These are phyloP conservation scores for Epichloe aotearoae DNA, from an alignment of 2,329 filamentous ascomycete genomes.

Conservation along the genomic window DNA sequence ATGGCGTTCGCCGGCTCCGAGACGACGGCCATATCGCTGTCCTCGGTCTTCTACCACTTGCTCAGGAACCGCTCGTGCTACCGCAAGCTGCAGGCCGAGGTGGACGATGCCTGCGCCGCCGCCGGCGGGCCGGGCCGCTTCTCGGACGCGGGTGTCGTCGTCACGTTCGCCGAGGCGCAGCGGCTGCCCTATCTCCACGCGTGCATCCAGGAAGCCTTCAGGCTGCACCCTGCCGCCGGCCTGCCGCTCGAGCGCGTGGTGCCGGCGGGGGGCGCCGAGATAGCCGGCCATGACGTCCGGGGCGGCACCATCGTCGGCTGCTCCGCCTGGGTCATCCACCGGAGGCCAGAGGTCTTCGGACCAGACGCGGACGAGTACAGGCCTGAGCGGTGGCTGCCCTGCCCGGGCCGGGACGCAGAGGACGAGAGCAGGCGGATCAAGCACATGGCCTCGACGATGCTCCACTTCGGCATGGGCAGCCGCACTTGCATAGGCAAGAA, in stretches of 20 bases:
- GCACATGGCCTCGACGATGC: neutral
- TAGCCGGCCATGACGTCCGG: conserved; percentile 22
- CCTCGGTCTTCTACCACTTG: conserved; percentile 30
- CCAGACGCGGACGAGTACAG: conserved; percentile 20
- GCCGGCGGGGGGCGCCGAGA: conserved; percentile 26
- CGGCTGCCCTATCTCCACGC: conserved; percentile 39
- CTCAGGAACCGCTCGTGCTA: conserved; percentile 17
- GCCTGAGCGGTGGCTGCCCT: conserved; percentile 28
- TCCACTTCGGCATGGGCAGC: conserved; percentile 26
- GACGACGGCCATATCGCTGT: conserved; percentile 35
- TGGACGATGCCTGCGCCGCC: conserved; percentile 6
- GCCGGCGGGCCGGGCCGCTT: neutral
- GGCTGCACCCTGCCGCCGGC: conserved; percentile 34
- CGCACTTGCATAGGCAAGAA: conserved; percentile 30
- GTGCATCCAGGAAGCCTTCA: conserved; percentile 37
- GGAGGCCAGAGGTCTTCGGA: conserved; percentile 17
- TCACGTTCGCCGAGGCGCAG: conserved; percentile 27
- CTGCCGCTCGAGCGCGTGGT: conserved; percentile 35
- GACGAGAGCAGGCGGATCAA: neutral
- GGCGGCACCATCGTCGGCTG: conserved; percentile 20
- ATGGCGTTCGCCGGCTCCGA: conserved; percentile 43
- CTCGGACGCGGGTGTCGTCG: conserved; percentile 3
- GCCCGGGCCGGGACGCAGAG: neutral
- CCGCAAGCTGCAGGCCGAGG: conserved; percentile 12
- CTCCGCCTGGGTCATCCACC: conserved; percentile 23